Conservation (phyloP, 768 basidiomycete genomes). For the Mrakia blollopis region DNA sequence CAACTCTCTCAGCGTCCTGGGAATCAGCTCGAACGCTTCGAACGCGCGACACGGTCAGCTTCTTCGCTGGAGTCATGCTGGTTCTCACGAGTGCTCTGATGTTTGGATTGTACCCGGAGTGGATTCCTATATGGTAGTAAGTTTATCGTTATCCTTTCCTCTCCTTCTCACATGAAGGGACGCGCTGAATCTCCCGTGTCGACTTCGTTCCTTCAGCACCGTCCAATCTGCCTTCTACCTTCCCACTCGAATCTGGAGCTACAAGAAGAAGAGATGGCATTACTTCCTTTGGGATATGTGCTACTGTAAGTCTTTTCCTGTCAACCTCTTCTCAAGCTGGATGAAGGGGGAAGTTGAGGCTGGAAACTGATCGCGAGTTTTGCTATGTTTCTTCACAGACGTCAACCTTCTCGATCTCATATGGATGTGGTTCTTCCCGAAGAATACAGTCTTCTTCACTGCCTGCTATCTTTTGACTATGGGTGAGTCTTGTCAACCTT, state of each 20-base stretch:
- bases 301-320: constrained; percentile 20
- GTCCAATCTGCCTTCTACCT: constrained; percentile 70
- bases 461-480: constrained; percentile 90
- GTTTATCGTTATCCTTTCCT: constrained; percentile 1
- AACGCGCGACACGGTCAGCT: constrained; percentile 53
- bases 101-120: constrained; percentile 84
- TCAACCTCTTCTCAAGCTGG: neutral
- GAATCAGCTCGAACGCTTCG: constrained; percentile 62
- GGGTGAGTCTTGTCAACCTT: constrained; percentile 45
- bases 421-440: constrained; percentile 85
- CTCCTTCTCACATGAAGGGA: neutral
- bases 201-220: constrained; percentile 47
- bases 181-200: constrained; percentile 45
- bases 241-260: constrained; percentile 72
- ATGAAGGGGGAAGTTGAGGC: too few species aligned
- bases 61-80: constrained; percentile 90
- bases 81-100: constrained; percentile 76
- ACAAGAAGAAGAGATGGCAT: constrained; percentile 55
- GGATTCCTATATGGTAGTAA: constrained; percentile 43
- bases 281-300: constrained; percentile 30
- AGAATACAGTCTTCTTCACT: constrained; percentile 70
- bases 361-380: constrained; percentile 47
- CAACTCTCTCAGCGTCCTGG: constrained; percentile 75
- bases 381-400: neutral
- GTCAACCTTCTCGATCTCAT: constrained; percentile 85